Base-by-base conservation (phyloP, 768 basidiomycete species). In the Agrocybe praecox region DNA sequence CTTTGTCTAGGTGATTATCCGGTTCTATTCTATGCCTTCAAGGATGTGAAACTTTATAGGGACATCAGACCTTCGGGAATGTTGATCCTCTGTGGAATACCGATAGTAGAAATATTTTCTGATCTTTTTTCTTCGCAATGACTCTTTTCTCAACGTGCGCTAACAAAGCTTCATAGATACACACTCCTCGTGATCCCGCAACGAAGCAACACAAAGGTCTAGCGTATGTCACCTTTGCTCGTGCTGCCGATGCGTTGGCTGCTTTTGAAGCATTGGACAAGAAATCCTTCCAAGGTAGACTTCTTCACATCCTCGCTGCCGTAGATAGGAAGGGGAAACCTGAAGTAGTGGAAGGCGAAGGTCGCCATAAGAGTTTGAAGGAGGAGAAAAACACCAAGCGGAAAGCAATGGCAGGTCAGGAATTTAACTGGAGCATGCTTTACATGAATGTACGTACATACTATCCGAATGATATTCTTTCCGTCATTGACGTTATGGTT, bases 341-440 rank as follows among this genome's bases (percentile, higher is more conserved):
- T 6, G 73, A 78, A 44, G 68, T 76, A 2, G 77, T 72, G 36
- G 80, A 83, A 32, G 74, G 64, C 0, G 76, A 79, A 17, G 75
- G 71, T 2, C 73, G 70, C 46, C 83, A 80, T 55, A 80, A 76
- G 59, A 77, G 73, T 23, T 70, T 85, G 4, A 74, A 92, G 57
- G 91, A 86, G 56, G 86, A 86, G 53, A 83, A 82, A 49, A 72
- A 79, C 19, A 79, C 80, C 32, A 86, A 88, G 66, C 78, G 85
- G 55, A 94, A 88, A 69, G 77, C 82, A 11, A 74, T 68, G 32
- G 87, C 90, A 15, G 88, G 88, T 29, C 87, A 87, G 59, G 90
- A 89, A 55, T 94, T 95, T 67, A 94, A 93, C 70, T 96, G 94
- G 94, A 86, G 88, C 51, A 90, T 94, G 81, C 69, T 98, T 55